Conservation (phyloP, 106 monocot genomes). For the Allium sativum region DNA sequence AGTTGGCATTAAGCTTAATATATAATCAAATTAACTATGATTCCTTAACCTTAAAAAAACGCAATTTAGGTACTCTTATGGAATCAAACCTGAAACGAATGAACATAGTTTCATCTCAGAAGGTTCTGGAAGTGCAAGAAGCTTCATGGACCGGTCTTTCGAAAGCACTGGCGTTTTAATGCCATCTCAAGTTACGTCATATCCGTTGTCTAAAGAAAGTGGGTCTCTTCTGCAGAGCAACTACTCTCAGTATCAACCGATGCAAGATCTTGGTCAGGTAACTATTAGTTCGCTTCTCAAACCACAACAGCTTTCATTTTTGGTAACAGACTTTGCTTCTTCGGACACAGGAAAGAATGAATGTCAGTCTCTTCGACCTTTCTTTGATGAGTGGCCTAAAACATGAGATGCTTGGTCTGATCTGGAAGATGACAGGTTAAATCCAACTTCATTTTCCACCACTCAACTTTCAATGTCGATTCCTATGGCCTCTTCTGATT, state of each 20-base stretch:
- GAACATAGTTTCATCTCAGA: conserved; percentile 47
- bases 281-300: conserved; percentile 35
- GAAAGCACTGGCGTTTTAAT: conserved; percentile 47
- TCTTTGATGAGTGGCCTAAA: conserved; percentile 79
- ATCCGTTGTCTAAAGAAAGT: conserved; percentile 16
- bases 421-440: conserved; percentile 44
- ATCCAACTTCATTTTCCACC: conserved; percentile 40
- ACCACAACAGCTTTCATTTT: conserved; percentile 29
- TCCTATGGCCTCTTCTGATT: conserved; percentile 73
- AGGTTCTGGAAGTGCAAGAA: conserved; percentile 36
- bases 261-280: conserved; percentile 25
- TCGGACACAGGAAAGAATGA: conserved; percentile 22
- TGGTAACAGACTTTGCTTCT: conserved; percentile 23
- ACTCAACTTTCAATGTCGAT: conserved; percentile 83
- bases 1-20: too few species aligned
- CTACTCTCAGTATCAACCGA: conserved; percentile 27
- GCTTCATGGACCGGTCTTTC: conserved; percentile 33
- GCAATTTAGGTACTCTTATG: conserved; percentile 35
- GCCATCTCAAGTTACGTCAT: conserved; percentile 27
- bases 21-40: too few species aligned
- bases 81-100: conserved; percentile 21
- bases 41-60: not conserved
- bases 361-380: conserved; percentile 47
- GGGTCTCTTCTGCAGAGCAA: conserved; percentile 17
- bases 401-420: conserved; percentile 53